Evolutionary conservation across 352 stramenopile species (phyloP).

Genomic region (Phytophthora ohioensis): DNA sequence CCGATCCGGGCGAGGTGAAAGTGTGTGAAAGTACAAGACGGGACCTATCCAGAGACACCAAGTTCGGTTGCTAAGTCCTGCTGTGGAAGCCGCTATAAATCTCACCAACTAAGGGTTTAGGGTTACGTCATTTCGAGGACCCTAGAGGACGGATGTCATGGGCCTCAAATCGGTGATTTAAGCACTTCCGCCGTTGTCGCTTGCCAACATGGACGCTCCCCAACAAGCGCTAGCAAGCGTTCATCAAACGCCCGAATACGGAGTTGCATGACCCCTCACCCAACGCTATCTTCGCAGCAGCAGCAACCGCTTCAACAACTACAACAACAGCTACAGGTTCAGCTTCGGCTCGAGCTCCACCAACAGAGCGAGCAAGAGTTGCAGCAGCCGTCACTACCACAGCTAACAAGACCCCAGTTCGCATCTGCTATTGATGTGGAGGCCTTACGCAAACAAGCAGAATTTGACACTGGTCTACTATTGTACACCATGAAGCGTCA

Average conservation of each 20-base stretch:
- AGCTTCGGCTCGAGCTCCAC: not conserved
- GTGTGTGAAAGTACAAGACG: too few species aligned
- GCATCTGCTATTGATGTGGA: not conserved
- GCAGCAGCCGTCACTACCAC: not conserved
- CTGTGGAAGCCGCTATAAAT: too few species aligned
- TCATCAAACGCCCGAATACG: not conserved
- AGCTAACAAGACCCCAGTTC: not conserved
- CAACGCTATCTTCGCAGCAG: not conserved
- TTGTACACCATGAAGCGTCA: conserved; percentile 10
- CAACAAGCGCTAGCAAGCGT: not conserved
- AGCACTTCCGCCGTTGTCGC: too few species aligned
- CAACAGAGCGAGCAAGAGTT: not conserved
- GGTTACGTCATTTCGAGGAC: too few species aligned
- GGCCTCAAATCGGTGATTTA: too few species aligned
- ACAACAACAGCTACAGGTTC: not conserved
- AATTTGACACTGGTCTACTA: not conserved
- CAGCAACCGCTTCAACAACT: not conserved
- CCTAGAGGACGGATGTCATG: too few species aligned
- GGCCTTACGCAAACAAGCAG: not conserved
- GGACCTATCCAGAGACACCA: too few species aligned
- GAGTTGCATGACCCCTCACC: not conserved
- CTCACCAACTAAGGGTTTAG: too few species aligned
- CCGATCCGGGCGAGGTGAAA: too few species aligned
- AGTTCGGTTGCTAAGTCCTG: too few species aligned
- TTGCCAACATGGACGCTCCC: not conserved